Base-by-base conservation (phyloP, 768 basidiomycete genomes). In the Boletus patriciae region DNA sequence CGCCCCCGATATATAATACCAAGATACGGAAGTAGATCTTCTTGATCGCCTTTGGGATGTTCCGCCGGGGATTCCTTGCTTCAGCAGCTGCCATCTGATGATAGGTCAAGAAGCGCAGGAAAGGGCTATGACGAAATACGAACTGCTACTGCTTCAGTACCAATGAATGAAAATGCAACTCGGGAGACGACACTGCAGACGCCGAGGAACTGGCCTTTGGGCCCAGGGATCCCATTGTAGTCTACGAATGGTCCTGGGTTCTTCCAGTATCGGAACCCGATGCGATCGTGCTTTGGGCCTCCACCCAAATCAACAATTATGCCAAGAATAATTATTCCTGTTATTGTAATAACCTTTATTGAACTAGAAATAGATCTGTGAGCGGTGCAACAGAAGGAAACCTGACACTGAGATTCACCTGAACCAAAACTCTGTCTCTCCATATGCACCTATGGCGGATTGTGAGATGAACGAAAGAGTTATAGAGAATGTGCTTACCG, bases 261-360 rank as follows among this genome's bases (percentile, higher is more conserved):
- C 45, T 70, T 75, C 77, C 76, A 79, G 65, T 76, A 80, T 2
- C 75, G 75, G 59, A 79, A 37, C 15, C 36, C 36, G 36, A 37
- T 37, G 15, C 13, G 36, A 18, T 37, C 36, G 7, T 37, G 36
- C 3, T 37, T 37, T 13, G 36, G 36, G 6, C 13, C 13, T 15
- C 36, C 36, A 15, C 36, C 36, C 6, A 37, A 18, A 18, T 37
- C 36, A 16, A 37, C 15, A 7, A 37, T 15, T 6, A 37, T 37
- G 6, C 36, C 36, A 6, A 37, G 6, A 15, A 37, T 37, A 7
- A 37, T 37, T 6, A 37, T 13, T 15, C 36, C 36, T 13, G 15
- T 16, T 13, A 37, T 16, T 1, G 36, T 37, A 7, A 37, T 4
- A 1, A 37, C 36, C 7, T 37, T 37, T 4, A 37, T 37, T 13